phyloP scores from a whole-genome alignment of 2,329 filamentous ascomycete genomes.

The Ascocoryne sarcoides region DNA sequence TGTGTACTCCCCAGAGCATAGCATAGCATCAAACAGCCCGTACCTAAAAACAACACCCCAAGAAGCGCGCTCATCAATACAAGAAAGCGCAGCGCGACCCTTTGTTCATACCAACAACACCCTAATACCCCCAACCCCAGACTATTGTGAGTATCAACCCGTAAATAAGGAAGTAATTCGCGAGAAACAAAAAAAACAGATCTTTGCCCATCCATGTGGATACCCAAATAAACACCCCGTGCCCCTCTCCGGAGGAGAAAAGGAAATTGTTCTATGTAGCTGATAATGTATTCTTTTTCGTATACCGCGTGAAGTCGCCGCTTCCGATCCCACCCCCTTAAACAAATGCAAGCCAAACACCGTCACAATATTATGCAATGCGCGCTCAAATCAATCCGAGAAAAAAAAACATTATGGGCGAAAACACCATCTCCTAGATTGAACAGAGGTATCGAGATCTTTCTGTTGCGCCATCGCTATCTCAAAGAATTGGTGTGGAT shows the following conservation, averaged over 20 bases:
- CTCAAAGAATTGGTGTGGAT: constrained; percentile 26
- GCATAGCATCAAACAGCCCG: too few species aligned
- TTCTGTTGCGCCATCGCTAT: constrained; percentile 23
- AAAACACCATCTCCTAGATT: constrained; percentile 25
- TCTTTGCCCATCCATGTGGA: constrained; percentile 24
- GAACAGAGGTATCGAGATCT: constrained; percentile 29
- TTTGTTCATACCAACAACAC: constrained; percentile 24
- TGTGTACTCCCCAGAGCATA: too few species aligned
- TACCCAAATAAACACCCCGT: constrained; percentile 23
- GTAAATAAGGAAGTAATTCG: neutral
- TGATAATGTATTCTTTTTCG: constrained; percentile 26
- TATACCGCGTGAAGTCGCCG: constrained; percentile 28
- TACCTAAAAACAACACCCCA: constrained; percentile 11
- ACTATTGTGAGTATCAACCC: constrained; percentile 15
- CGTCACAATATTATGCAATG: constrained; percentile 27
- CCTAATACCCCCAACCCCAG: constrained; percentile 13
- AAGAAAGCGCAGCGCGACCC: constrained; percentile 17
- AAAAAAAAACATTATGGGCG: constrained; percentile 17
- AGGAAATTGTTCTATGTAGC: constrained; percentile 29
- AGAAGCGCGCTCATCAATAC: constrained; percentile 20
- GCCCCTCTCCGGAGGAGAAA: constrained; percentile 21
- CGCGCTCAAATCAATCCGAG: constrained; percentile 28
- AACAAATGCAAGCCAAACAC: constrained; percentile 29
- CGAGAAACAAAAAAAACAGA: constrained; percentile 24
- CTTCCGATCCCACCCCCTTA: constrained; percentile 24